These are phyloP conservation scores for Tuber magnatum DNA, from an alignment of 495 filamentous ascomycete genomes.

Conservation along the genomic window DNA sequence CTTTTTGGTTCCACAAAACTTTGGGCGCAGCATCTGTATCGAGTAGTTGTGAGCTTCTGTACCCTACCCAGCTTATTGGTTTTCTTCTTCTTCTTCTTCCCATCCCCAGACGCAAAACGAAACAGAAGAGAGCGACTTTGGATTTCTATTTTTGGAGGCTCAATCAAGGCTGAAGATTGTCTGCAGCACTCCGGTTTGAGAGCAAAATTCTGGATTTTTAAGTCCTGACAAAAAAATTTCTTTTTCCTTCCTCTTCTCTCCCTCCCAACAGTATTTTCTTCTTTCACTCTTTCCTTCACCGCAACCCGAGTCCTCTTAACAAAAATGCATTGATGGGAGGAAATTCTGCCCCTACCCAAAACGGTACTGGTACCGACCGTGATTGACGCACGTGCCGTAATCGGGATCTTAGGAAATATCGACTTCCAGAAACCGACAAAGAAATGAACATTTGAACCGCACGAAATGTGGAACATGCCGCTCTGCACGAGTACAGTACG, in stretches of 20 bases:
- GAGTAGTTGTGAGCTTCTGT: background rate
- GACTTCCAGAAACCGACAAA: constrained; percentile 29
- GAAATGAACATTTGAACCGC: constrained; percentile 13
- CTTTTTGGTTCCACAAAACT: background rate
- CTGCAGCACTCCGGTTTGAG: background rate
- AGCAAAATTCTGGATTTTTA: background rate
- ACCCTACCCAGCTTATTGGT: background rate
- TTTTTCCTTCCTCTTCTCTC: background rate
- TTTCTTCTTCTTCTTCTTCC: background rate
- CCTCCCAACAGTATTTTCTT: background rate
- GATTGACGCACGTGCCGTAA: constrained; percentile 21
- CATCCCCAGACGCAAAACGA: background rate
- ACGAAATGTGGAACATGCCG: background rate
- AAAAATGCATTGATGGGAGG: background rate
- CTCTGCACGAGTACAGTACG: background rate
- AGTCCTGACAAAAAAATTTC: background rate
- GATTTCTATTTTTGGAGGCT: background rate
- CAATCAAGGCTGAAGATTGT: background rate
- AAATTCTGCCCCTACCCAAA: background rate
- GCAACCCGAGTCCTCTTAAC: background rate
- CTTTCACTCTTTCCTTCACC: background rate
- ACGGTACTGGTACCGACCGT: background rate
- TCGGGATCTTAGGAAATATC: constrained; percentile 16
- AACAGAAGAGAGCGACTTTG: background rate
- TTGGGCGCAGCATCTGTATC: background rate